Evolutionary conservation across 805 yeast genomes (phyloP).

Genomic region (Suhomyces xylopsoci): DNA sequence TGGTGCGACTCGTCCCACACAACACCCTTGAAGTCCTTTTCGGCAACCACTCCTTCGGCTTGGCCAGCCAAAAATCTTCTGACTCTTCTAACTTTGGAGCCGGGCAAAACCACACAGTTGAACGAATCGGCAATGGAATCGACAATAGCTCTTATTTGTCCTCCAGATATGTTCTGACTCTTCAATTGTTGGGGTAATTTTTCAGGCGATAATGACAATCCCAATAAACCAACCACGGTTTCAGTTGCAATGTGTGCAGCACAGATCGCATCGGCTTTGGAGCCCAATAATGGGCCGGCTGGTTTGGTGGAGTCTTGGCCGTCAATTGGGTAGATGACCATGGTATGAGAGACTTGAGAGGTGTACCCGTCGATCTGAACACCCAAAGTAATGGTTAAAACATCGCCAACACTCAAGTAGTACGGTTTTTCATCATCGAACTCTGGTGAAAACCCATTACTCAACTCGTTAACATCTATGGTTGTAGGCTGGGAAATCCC

Average conservation of each 20-base stretch:
- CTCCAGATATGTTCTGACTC: slow-evolving; percentile 57
- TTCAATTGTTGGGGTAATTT: slow-evolving; percentile 59
- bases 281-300: slow-evolving; percentile 76
- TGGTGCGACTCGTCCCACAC: slow-evolving; percentile 83
- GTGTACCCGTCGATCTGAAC: slow-evolving; percentile 96
- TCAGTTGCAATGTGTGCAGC: slow-evolving; percentile 90
- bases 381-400: slow-evolving; percentile 81
- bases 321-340: slow-evolving; percentile 76
- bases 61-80: slow-evolving; percentile 96
- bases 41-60: slow-evolving; percentile 87
- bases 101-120: slow-evolving; percentile 85
- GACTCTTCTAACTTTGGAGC: slow-evolving; percentile 86
- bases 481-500: slow-evolving; percentile 93
- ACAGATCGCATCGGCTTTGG: slow-evolving; percentile 83
- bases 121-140: slow-evolving; percentile 84
- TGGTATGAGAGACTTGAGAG: slow-evolving; percentile 78
- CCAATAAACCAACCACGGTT: slow-evolving; percentile 74
- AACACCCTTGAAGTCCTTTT: slow-evolving; percentile 89
- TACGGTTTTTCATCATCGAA: slow-evolving; percentile 53
- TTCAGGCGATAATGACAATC: slow-evolving; percentile 71
- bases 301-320: slow-evolving; percentile 38
- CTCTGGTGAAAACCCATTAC: slow-evolving; percentile 84
- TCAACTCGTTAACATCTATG: slow-evolving; percentile 77
- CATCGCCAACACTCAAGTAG: slow-evolving; percentile 69
- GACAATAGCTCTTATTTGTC: slow-evolving; percentile 67